A percentile compares a stretch with the other conserved stretches of the same genome.
Conservation (phyloP, 116 monocot genomes). For the Posidonia oceanica region DNA sequence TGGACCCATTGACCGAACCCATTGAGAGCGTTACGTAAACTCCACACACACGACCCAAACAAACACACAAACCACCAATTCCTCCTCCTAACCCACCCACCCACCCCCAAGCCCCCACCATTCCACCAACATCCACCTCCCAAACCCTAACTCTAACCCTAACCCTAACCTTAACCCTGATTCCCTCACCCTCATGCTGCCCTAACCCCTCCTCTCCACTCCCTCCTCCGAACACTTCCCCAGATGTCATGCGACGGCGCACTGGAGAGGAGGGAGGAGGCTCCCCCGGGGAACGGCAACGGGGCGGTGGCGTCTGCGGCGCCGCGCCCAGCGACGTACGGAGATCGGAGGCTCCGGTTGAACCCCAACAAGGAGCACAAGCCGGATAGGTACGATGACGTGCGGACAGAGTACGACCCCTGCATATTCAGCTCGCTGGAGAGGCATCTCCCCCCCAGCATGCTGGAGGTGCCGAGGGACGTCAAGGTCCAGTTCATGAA, state of each 20-base stretch:
- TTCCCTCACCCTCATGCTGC: neutral
- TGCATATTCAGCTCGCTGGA: slow-evolving; percentile 73
- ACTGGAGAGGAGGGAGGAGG: slow-evolving; percentile 27
- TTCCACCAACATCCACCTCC: neutral
- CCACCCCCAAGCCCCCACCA: neutral
- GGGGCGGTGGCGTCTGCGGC: slow-evolving; percentile 12
- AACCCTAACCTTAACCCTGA: slow-evolving; percentile 8
- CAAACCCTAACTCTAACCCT: slow-evolving; percentile 6
- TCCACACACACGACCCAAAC: no score
- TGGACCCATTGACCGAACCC: no score
- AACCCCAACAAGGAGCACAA: slow-evolving; percentile 84
- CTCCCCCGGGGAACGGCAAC: slow-evolving; percentile 18
- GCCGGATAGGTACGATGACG: slow-evolving; percentile 75
- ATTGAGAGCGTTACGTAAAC: no score
- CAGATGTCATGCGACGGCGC: slow-evolving; percentile 38
- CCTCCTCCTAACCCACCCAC: neutral
- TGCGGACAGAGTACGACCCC: slow-evolving; percentile 55
- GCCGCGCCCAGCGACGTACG: slow-evolving; percentile 21
- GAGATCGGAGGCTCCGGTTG: slow-evolving; percentile 73
- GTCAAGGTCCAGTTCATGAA: slow-evolving; percentile 76
- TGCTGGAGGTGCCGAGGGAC: slow-evolving; percentile 58
- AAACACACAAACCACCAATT: no score
- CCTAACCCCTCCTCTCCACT: neutral
- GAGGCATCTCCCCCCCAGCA: slow-evolving; percentile 83
- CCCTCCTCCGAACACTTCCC: neutral